Evolutionary conservation across 2,329 filamentous ascomycete genomes (phyloP).

Genomic region (Exutisphaerella laricina): DNA sequence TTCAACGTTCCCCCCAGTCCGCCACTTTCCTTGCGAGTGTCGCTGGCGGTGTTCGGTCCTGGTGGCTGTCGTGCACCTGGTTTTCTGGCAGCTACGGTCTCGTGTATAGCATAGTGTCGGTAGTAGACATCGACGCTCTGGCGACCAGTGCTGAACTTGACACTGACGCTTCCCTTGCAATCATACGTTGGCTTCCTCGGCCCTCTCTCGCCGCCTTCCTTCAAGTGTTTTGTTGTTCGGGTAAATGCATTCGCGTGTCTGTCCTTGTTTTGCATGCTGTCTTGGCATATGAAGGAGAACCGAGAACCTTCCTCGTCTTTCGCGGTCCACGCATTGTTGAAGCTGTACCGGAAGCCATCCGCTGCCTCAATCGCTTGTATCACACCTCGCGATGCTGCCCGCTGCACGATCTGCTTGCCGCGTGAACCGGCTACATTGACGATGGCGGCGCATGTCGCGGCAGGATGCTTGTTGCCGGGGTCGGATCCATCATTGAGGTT

Average conservation of each 20-base stretch:
- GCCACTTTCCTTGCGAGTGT: constrained; percentile 8
- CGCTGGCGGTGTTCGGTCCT: neutral
- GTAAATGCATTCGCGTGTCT: constrained; percentile 40
- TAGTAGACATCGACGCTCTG: constrained; percentile 43
- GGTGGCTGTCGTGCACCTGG: constrained; percentile 32
- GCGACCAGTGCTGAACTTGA: constrained; percentile 44
- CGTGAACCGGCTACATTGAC: constrained; percentile 32
- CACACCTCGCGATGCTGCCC: constrained; percentile 43
- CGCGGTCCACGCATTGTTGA: constrained; percentile 47
- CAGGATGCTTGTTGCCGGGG: constrained; percentile 12
- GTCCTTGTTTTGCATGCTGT: constrained; percentile 48
- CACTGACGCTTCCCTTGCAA: constrained; percentile 43
- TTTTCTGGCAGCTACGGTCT: constrained; percentile 43
- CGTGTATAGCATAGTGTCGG: constrained; percentile 43
- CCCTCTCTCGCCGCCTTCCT: constrained; percentile 21
- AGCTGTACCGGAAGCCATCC: constrained; percentile 46
- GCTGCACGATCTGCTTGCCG: constrained; percentile 41
- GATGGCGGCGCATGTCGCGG: constrained; percentile 21
- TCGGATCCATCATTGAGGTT: constrained; percentile 8
- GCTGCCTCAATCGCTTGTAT: constrained; percentile 40
- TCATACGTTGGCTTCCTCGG: constrained; percentile 44
- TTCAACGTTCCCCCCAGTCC: constrained; percentile 19
- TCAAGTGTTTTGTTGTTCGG: constrained; percentile 26
- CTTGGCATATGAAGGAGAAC: constrained; percentile 48
- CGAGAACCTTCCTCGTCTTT: constrained; percentile 42